Conservation (phyloP, 352 stramenopile species). For the Phytophthora fragariae region DNA sequence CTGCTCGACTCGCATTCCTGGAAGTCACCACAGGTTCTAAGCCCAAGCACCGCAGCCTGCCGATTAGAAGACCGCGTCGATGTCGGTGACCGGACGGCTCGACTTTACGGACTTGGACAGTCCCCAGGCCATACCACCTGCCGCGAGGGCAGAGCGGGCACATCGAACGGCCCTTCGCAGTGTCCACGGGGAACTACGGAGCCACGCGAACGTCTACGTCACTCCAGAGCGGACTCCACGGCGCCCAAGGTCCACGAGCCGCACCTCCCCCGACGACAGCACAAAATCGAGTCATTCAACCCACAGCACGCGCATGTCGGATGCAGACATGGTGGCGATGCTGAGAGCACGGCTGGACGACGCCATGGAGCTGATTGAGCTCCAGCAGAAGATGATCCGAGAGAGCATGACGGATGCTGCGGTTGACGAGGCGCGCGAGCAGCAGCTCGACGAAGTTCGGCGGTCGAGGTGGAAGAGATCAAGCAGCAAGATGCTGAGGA, state of each 20-base stretch:
- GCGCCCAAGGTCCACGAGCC: neutral
- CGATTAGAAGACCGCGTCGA: constrained; percentile 18
- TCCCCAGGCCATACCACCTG: constrained; percentile 9
- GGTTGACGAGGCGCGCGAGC: neutral
- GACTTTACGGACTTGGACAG: constrained; percentile 19
- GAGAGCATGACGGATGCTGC: neutral
- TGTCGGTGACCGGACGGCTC: constrained; percentile 16
- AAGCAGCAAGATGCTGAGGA: neutral
- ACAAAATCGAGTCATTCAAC: constrained; percentile 4
- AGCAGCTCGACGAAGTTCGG: neutral
- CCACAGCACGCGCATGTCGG: constrained; percentile 7
- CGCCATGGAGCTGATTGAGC: neutral
- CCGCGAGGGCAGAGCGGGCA: neutral
- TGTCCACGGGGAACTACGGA: constrained; percentile 2
- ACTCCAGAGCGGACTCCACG: neutral
- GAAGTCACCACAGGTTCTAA: neutral
- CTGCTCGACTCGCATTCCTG: too few relatives aligned
- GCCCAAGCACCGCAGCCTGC: constrained; percentile 9
- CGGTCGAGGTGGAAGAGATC: neutral
- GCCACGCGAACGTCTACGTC: neutral
- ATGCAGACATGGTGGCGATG: constrained; percentile 14
- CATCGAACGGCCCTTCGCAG: neutral
- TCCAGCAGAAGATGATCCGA: constrained; percentile 9
- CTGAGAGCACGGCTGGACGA: constrained; percentile 5
- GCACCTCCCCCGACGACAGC: neutral